These are phyloP conservation scores for Physcomitrellopsis africana DNA, from an alignment of 225 moss, liverwort and hornwort genomes.

Conservation along the genomic window DNA sequence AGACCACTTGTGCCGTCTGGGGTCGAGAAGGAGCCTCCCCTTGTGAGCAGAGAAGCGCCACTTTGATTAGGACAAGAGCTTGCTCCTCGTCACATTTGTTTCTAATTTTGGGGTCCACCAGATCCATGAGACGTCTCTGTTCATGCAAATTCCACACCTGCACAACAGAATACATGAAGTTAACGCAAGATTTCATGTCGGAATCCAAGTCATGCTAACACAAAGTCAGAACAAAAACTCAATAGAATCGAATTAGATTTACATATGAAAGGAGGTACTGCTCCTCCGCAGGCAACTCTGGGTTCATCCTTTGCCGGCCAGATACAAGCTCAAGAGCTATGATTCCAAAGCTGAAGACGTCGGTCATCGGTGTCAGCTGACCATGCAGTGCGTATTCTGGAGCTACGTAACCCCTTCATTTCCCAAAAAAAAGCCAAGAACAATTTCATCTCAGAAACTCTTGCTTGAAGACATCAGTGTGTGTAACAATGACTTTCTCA, in stretches of 20 bases:
- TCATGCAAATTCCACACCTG: conserved; percentile 58
- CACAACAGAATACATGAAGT: conserved; percentile 2
- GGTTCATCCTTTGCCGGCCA: conserved; percentile 54
- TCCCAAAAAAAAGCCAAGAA: background rate
- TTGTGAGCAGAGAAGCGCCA: conserved; percentile 58
- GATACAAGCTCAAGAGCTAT: conserved; percentile 58
- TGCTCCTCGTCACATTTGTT: conserved; percentile 52
- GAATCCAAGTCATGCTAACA: too few species aligned
- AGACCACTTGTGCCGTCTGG: conserved; percentile 41
- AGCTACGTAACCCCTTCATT: conserved; percentile 60
- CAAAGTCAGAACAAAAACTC: too few species aligned
- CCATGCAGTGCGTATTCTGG: conserved; percentile 66
- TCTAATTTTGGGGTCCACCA: conserved; percentile 47
- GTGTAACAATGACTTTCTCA: background rate
- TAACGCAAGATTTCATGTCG: background rate
- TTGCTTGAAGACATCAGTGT: conserved; percentile 5
- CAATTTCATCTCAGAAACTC: conserved; percentile 17
- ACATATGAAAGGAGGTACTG: conserved; percentile 68
- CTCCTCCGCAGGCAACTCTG: conserved; percentile 45
- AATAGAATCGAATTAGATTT: conserved; percentile 7
- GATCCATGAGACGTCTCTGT: conserved; percentile 44
- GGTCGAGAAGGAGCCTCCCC: conserved; percentile 45
- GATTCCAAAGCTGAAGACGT: conserved; percentile 69
- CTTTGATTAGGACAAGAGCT: conserved; percentile 55
- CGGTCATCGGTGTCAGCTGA: conserved; percentile 57